Evolutionary conservation across 805 yeast genomes (phyloP).

Genomic region (Starmerella scarabaei): DNA sequence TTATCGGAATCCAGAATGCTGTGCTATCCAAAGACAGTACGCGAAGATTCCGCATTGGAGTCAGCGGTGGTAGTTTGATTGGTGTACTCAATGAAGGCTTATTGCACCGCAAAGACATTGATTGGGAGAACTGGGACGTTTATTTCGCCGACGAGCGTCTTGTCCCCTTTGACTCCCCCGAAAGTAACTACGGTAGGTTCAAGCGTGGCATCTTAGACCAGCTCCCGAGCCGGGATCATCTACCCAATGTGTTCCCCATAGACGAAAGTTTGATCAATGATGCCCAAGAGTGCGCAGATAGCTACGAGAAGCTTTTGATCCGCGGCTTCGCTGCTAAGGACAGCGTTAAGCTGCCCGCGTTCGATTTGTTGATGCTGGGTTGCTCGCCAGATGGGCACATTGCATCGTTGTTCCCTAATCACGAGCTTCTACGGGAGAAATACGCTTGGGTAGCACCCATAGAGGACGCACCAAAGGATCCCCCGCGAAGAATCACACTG

Average conservation of each 20-base stretch:
- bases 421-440: constrained; percentile 74
- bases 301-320: constrained; percentile 73
- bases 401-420: constrained; percentile 91
- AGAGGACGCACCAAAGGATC: constrained; percentile 81
- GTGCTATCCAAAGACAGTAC: constrained; percentile 34
- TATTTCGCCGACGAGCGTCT: constrained; percentile 94
- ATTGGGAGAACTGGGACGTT: constrained; percentile 91
- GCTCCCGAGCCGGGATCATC: constrained; percentile 37
- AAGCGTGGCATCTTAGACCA: constrained; percentile 68
- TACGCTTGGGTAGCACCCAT: constrained; percentile 94
- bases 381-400: constrained; percentile 99
- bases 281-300: constrained; percentile 82
- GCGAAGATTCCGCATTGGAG: constrained; percentile 73
- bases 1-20: constrained; percentile 73
- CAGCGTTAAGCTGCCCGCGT: constrained; percentile 88
- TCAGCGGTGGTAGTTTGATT: constrained; percentile 86
- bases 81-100: constrained; percentile 80
- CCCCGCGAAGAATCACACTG: constrained; percentile 70
- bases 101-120: constrained; percentile 57
- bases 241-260: constrained; percentile 71
- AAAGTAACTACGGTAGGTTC: constrained; percentile 83
- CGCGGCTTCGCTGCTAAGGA: constrained; percentile 92
- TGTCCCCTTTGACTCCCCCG: constrained; percentile 71
- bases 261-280: constrained; percentile 52
- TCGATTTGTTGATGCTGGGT: constrained; percentile 80